phyloP scores from a whole-genome alignment of 2,329 filamentous ascomycete genomes.

The Stemphylium lycopersici region DNA sequence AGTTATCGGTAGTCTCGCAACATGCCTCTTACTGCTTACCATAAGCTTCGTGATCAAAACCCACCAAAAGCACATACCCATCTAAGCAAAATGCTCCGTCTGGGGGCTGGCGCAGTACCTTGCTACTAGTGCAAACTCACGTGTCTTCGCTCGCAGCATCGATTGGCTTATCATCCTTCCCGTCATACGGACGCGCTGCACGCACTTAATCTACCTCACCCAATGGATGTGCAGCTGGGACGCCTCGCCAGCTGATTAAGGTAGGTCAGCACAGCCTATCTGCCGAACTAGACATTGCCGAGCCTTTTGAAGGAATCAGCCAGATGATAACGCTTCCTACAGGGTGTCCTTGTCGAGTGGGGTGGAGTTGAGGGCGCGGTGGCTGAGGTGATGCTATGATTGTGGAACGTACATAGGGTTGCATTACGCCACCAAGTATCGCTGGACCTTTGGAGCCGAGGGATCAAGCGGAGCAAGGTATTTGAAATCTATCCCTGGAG shows the following conservation, averaged over 20 bases:
- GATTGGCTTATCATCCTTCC: conserved; percentile 8
- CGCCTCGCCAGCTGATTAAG: conserved; percentile 16
- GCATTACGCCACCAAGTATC: neutral
- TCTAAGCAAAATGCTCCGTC: neutral
- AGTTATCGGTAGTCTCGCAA: neutral
- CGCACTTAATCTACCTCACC: conserved; percentile 16
- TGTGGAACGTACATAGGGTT: too few species aligned
- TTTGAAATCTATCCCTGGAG: neutral
- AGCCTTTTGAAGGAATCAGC: conserved; percentile 10
- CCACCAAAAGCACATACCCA: neutral
- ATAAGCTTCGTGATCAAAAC: neutral
- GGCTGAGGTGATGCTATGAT: conserved; percentile 1
- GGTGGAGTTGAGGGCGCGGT: neutral
- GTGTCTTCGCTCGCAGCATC: neutral
- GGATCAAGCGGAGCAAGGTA: neutral
- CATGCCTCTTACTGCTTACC: neutral
- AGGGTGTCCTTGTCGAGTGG: neutral
- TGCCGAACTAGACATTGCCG: conserved; percentile 12
- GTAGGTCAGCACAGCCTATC: conserved; percentile 6
- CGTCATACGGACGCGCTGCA: conserved; percentile 5
- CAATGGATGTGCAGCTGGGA: conserved; percentile 6
- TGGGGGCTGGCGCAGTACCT: neutral
- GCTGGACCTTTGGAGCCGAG: neutral
- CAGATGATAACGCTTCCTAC: conserved; percentile 2
- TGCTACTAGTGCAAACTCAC: conserved; percentile 1